Conservation (phyloP, 805 yeast species). For the Maudiozyma barnettii region DNA sequence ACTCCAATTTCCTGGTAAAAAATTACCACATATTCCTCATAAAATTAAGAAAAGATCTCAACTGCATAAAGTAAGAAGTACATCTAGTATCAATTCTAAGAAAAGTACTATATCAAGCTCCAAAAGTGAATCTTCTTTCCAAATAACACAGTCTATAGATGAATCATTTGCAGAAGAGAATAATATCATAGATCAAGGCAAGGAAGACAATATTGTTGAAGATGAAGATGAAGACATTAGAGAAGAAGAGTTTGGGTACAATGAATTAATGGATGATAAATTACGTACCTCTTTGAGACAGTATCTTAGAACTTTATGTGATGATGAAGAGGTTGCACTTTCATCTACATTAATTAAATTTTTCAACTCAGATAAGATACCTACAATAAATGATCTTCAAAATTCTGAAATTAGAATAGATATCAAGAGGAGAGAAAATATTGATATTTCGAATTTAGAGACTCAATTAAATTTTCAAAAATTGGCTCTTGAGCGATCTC, state of each 20-base stretch:
- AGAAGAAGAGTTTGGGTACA: slow-evolving; percentile 9
- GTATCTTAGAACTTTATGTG: slow-evolving; percentile 47
- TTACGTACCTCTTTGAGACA: slow-evolving; percentile 71
- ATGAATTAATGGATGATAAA: slow-evolving; percentile 55
- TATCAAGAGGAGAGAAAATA: slow-evolving; percentile 43
- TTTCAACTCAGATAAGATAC: slow-evolving; percentile 30
- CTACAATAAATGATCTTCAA: slow-evolving; percentile 20
- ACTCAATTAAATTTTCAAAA: slow-evolving; percentile 66
- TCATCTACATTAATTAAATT: slow-evolving; percentile 47
- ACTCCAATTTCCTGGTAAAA: slow-evolving; percentile 58
- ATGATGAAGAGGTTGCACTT: slow-evolving; percentile 46
- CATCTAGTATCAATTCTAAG: slow-evolving; percentile 1
- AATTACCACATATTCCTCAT: slow-evolving; percentile 49
- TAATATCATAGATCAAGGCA: slow-evolving; percentile 4
- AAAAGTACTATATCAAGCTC: background rate
- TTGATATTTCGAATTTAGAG: slow-evolving; percentile 53
- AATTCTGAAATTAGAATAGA: slow-evolving; percentile 32
- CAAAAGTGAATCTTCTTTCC: background rate
- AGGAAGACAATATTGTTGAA: slow-evolving; percentile 7
- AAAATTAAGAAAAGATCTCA: slow-evolving; percentile 34
- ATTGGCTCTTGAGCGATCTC: slow-evolving; percentile 51
- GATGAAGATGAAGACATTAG: slow-evolving; percentile 8
- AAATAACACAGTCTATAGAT: background rate
- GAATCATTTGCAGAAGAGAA: slow-evolving; percentile 4
- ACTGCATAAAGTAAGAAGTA: background rate